These are phyloP conservation scores for Mycocentrospora acerina DNA, from an alignment of 2,329 filamentous ascomycete species.

Conservation along the genomic window DNA sequence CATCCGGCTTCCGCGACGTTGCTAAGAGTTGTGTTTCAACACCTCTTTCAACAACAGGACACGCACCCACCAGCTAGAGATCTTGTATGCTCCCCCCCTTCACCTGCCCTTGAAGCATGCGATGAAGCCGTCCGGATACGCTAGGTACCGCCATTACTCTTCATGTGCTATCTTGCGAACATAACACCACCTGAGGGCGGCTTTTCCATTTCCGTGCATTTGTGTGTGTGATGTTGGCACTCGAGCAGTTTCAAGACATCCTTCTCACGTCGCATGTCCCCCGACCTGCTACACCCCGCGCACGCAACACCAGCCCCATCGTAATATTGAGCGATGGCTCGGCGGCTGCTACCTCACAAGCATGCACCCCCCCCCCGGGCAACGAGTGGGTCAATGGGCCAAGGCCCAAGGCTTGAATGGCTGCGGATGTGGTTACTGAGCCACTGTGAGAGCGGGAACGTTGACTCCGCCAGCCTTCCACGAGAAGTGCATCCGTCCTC, in stretches of 20 bases:
- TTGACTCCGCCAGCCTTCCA: slow-evolving; percentile 31
- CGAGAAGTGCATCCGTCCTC: slow-evolving; percentile 38
- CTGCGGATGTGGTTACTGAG: slow-evolving; percentile 30
- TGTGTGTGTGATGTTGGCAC: slow-evolving; percentile 31
- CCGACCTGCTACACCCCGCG: slow-evolving; percentile 40
- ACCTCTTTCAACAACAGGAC: slow-evolving; percentile 8
- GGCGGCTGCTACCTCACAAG: slow-evolving; percentile 32
- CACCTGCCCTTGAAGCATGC: slow-evolving; percentile 21
- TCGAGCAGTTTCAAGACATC: slow-evolving; percentile 36
- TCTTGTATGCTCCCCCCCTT: slow-evolving; percentile 22
- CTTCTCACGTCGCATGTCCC: slow-evolving; percentile 41
- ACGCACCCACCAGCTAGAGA: slow-evolving; percentile 15
- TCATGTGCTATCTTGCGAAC: slow-evolving; percentile 24
- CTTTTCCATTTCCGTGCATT: slow-evolving; percentile 31
- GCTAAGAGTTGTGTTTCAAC: slow-evolving; percentile 12
- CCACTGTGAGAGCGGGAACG: slow-evolving; percentile 36
- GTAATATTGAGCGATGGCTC: slow-evolving; percentile 18
- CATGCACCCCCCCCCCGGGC: slow-evolving; percentile 26
- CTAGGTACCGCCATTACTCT: slow-evolving; percentile 28
- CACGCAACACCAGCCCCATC: slow-evolving; percentile 32
- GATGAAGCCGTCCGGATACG: slow-evolving; percentile 26
- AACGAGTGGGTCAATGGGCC: slow-evolving; percentile 32
- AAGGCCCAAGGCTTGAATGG: slow-evolving; percentile 37
- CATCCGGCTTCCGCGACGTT: too few relatives aligned
- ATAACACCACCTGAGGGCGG: slow-evolving; percentile 24